Evolutionary conservation across 805 yeast species (phyloP).

Genomic region (Spencermartinsiella europaea): DNA sequence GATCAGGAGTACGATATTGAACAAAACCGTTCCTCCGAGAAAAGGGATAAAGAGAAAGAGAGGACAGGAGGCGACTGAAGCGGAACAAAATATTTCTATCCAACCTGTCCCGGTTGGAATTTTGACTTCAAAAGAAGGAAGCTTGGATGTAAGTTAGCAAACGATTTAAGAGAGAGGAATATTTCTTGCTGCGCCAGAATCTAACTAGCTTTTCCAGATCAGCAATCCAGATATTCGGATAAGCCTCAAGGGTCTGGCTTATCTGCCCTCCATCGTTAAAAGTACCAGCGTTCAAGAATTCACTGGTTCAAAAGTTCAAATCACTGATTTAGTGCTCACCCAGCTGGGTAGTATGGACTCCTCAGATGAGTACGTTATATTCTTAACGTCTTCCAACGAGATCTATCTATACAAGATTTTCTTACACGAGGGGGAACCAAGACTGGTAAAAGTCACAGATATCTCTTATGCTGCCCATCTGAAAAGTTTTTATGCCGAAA

Average conservation of each 20-base stretch:
- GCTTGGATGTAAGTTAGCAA: background rate
- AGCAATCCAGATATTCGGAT: background rate
- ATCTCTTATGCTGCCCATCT: slow-evolving; percentile 30
- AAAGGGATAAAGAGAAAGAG: slow-evolving; percentile 11
- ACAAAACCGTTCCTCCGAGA: background rate
- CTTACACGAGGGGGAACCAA: slow-evolving; percentile 42
- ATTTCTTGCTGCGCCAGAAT: no score
- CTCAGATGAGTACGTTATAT: slow-evolving; percentile 60
- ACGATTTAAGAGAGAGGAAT: no score
- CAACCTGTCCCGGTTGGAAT: background rate
- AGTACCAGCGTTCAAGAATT: background rate
- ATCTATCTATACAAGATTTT: slow-evolving; percentile 59
- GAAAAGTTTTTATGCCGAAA: slow-evolving; percentile 21
- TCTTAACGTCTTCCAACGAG: slow-evolving; percentile 71
- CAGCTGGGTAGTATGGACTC: slow-evolving; percentile 54
- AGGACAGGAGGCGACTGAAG: slow-evolving; percentile 4
- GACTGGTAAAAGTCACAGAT: slow-evolving; percentile 37
- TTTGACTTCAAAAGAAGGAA: background rate
- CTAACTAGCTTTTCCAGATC: background rate
- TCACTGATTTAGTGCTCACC: slow-evolving; percentile 40
- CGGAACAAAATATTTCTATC: slow-evolving; percentile 32
- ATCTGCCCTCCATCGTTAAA: background rate
- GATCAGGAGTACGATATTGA: background rate
- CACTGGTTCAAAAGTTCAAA: background rate
- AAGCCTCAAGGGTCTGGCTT: background rate